Evolutionary conservation across 805 yeast genomes (phyloP), one percentile per base, ranked within the genome.

Genomic region (Diddensiella santjacobensis): DNA sequence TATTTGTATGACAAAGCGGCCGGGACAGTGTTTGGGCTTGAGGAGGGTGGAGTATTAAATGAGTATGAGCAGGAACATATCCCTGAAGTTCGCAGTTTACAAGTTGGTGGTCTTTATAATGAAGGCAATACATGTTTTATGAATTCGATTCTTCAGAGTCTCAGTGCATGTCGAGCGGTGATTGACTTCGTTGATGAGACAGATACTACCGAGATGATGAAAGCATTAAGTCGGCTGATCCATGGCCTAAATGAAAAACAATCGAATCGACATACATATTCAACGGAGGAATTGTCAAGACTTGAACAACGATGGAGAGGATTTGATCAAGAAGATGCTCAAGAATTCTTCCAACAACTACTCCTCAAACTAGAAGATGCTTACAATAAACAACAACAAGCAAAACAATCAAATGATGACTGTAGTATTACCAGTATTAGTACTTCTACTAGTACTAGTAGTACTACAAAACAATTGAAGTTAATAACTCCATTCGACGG

Each of bases 81-180:
- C 18, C 38, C 40, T 1, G 42, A 20, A 13, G 45, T 47, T 49
- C 31, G 46, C 22, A 42, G 30, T 4, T 29, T 58, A 45, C 59
- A 76, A 45, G 77, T 87, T 29, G 96, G 96, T 22, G 97, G 97
- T 1, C 73, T 90, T 31, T 75, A 78, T 50, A 90, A 90, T 63
- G 96, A 87, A 55, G 96, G 97, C 11, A 90, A 90, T 62, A 88
- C 96, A 0, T 90, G 97, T 65, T 90, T 90, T 59, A 88, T 89
- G 95, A 90, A 90, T 67, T 80, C 89, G 20, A 96, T 90, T 1
- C 65, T 90, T 22, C 97, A 90, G 64, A 77, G 86, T 15, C 67
- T 89, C 48, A 89, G 96, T 0, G 83, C 91, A 0, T 83, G 93
- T 0, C 72, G 75, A 22, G 77, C 81, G 30, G 68, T 88, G 31